Evolutionary conservation across 2,329 filamentous ascomycete genomes (phyloP), one percentile per base, ranked within the genome.

Genomic region (Penicillium nordicum): DNA sequence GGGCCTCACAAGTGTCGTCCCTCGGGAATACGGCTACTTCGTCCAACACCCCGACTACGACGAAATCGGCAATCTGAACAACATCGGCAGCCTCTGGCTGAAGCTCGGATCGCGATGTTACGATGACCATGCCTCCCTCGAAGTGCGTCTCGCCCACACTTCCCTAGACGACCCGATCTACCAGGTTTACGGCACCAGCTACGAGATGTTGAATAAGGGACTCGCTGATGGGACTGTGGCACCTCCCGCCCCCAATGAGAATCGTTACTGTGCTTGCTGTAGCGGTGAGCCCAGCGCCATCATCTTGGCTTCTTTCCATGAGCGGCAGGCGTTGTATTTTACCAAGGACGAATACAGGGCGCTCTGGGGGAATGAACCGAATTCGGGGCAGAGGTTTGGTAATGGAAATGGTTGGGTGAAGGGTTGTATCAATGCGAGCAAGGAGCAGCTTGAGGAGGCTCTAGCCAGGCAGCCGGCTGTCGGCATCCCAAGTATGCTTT

Each of bases 231-330:
- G 63, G 3, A 55, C 46, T 0, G 56, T 64, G 5, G 42, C 16
- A 3, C 29, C 44, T 7, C 57, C 57, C 1, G 40, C 37, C 18
- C 23, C 14, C 10, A 18, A 44, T 27, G 11, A n/a, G 11, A 12
- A 38, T 10, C 18, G 21, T 1, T 55, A 53, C 10, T 66, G 66
- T 50, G 36, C 60, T 1, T 67, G 63, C 37, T 68, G 65, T 32
- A 38, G 40, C 5, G 64, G 64, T 1, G 57, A 65, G 27, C 60
- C 61, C 1, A 49, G 41, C n/a, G 63, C 63, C 1, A 40, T 57
- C 5, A 66, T 68, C 9, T 43, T 59, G 4, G 10, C 16, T 11
- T 49, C 55, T 5, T 63, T 64, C 21, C 30, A 50, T 25, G 27
- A 58, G 6, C 46, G 57, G 1, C 38, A 62, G 11, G 62, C 60